Evolutionary conservation across 257 asterid species (phyloP).

Genomic region (Salvia splendens): DNA sequence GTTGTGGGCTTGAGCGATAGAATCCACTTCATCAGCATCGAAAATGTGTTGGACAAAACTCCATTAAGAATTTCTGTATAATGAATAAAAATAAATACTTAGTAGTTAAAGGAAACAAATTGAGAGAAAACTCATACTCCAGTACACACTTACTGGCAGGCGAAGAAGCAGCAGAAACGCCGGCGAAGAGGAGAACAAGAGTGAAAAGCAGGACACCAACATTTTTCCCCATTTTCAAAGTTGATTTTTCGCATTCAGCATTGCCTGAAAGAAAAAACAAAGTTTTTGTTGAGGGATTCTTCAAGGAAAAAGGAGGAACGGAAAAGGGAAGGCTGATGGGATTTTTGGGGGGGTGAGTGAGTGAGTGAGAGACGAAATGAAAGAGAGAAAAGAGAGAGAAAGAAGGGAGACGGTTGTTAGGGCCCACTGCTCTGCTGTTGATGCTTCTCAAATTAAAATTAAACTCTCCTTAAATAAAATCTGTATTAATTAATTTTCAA

Average conservation of each 20-base stretch:
- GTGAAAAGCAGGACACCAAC: conserved; percentile 46
- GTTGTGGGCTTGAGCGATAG: conserved; percentile 69
- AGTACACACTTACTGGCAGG: conserved; percentile 66
- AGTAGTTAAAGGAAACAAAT: conserved; percentile 23
- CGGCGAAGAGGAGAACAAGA: conserved; percentile 51
- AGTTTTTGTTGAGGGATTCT: conserved; percentile 42
- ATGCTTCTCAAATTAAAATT: no score
- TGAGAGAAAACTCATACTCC: conserved; percentile 18
- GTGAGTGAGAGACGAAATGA: conserved; percentile 27
- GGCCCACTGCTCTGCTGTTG: no score
- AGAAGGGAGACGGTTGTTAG: conserved; percentile 9
- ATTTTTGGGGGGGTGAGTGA: conserved; percentile 42
- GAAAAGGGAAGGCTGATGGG: conserved; percentile 28
- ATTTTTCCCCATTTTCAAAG: conserved; percentile 36
- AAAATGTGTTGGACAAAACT: conserved; percentile 64
- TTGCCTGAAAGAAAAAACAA: conserved; percentile 38
- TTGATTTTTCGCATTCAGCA: conserved; percentile 30
- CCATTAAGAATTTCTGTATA: conserved; percentile 73
- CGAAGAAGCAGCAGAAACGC: conserved; percentile 61
- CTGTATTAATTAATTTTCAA: no score
- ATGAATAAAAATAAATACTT: no score
- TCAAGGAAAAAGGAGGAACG: conserved; percentile 25
- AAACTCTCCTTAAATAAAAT: no score
- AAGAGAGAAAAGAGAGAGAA: conserved; percentile 30
- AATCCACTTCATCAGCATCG: conserved; percentile 78